Percentiles rank a stretch among this genome's conserved stretches.
These are phyloP conservation scores for Lagerstroemia speciosa DNA, from an alignment of 345 rosid species.

Conservation along the genomic window DNA sequence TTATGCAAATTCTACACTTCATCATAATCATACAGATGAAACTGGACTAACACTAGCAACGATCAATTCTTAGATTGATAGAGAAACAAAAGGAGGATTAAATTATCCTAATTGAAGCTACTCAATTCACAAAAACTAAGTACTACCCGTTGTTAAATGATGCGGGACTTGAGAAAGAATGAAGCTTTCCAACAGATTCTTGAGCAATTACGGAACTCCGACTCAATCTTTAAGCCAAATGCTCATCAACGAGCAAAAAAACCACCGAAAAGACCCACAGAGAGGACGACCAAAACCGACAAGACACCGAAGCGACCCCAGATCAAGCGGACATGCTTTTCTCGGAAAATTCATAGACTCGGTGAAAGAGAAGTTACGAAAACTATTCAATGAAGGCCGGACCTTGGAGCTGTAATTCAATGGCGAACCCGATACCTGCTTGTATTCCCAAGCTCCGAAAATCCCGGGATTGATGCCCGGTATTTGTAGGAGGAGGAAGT, in stretches of 20 bases:
- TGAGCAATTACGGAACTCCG: neutral
- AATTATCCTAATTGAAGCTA: neutral
- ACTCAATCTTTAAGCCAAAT: neutral
- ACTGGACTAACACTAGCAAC: neutral
- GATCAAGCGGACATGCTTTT: neutral
- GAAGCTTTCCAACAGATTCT: neutral
- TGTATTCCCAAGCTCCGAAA: neutral
- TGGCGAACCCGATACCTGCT: neutral
- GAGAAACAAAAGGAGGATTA: neutral
- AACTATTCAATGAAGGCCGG: neutral
- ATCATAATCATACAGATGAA: neutral
- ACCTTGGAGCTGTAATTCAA: neutral
- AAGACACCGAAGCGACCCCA: neutral
- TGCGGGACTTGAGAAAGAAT: neutral
- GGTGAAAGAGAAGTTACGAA: neutral
- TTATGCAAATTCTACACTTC: neutral
- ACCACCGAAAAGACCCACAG: neutral
- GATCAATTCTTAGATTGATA: neutral
- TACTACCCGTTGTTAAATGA: neutral
- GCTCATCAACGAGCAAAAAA: neutral
- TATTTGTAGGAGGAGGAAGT: neutral
- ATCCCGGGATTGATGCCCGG: neutral
- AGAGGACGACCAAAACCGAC: neutral
- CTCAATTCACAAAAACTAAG: neutral
- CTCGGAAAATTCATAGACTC: neutral